Evolutionary conservation across 805 yeast genomes (phyloP).

Genomic region (Barnettozyma californica): DNA sequence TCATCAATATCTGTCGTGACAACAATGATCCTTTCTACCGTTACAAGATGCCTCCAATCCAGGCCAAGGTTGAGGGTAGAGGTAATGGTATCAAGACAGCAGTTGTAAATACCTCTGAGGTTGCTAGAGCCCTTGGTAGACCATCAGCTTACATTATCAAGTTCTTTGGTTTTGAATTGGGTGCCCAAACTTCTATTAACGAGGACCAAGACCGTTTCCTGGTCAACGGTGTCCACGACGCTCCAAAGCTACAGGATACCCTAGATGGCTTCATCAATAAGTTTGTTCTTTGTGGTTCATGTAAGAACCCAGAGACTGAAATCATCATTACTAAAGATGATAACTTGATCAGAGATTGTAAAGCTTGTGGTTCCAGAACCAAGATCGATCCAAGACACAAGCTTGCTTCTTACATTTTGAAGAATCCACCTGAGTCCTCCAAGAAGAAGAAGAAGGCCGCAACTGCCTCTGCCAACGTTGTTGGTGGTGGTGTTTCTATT

Average conservation of each 20-base stretch:
- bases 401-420: constrained; percentile 78
- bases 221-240: constrained; percentile 93
- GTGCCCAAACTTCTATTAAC: constrained; percentile 87
- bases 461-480: constrained; percentile 84
- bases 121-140: constrained; percentile 89
- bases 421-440: constrained; percentile 76
- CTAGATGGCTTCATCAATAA: constrained; percentile 91
- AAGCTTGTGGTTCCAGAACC: constrained; percentile 94
- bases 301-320: constrained; percentile 98
- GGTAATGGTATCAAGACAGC: constrained; percentile 99
- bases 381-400: constrained; percentile 81
- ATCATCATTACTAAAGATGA: constrained; percentile 73
- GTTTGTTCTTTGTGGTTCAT: constrained; percentile 88
- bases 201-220: constrained; percentile 81
- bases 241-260: constrained; percentile 84
- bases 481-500: constrained; percentile 81
- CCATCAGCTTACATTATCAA: constrained; percentile 90
- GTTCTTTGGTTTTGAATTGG: constrained; percentile 93
- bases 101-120: constrained; percentile 83
- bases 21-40: constrained; percentile 98
- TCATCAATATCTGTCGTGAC: constrained; percentile 92
- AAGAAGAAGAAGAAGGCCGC: constrained; percentile 64
- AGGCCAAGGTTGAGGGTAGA: constrained; percentile 95
- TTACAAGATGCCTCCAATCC: constrained; percentile 98
- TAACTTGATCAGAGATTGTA: constrained; percentile 83